phyloP scores from a whole-genome alignment of 345 rosid species.

The Viola odorata region DNA sequence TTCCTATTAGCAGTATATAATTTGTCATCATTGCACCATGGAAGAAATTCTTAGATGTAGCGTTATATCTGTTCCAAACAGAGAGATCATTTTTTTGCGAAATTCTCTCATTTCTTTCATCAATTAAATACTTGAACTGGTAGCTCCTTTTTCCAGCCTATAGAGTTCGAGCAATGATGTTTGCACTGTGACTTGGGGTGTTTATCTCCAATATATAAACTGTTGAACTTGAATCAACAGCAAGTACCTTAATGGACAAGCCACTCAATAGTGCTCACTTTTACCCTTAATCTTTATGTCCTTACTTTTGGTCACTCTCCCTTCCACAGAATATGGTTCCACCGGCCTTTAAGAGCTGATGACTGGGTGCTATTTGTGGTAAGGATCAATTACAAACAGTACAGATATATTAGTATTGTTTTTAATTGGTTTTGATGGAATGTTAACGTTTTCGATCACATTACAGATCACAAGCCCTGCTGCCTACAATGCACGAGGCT shows the following conservation, averaged over 20 bases:
- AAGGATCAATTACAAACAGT: conserved; percentile 12
- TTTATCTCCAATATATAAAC: not conserved
- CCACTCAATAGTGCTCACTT: not conserved
- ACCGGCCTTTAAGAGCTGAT: conserved; percentile 74
- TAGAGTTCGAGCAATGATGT: not conserved
- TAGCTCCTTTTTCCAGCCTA: not conserved
- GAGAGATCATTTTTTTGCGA: not conserved
- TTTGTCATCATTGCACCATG: not conserved
- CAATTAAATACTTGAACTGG: too few relatives aligned
- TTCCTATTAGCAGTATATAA: not conserved
- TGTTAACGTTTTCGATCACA: not conserved
- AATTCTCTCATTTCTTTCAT: not conserved
- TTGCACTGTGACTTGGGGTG: not conserved
- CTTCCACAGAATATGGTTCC: conserved; percentile 80
- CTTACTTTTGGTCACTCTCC: conserved; percentile 1
- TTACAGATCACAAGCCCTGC: conserved; percentile 62
- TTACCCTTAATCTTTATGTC: not conserved
- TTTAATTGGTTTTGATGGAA: not conserved
- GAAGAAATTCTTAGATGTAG: not conserved
- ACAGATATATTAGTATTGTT: not conserved
- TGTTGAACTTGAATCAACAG: not conserved
- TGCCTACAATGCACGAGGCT: conserved; percentile 60
- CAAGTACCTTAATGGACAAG: too few relatives aligned
- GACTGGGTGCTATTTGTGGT: conserved; percentile 91
- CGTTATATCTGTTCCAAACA: not conserved